Percentiles rank a stretch among this genome's conserved stretches.
Evolutionary conservation across 1,139 yeast species (phyloP).

Genomic region (Groenewaldozyma sp.): DNA sequence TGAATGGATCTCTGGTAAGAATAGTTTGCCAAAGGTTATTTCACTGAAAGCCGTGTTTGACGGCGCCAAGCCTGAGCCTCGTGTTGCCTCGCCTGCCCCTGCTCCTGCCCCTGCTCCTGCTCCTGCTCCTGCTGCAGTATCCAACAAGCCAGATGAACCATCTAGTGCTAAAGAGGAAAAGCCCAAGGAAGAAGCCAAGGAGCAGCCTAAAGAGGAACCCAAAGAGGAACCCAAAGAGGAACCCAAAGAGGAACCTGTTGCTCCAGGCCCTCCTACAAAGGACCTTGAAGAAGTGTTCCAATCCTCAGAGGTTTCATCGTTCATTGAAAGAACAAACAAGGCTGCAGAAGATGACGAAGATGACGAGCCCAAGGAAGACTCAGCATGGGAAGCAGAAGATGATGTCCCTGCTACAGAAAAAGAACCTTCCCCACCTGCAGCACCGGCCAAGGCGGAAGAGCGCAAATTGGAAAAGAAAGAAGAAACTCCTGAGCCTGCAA

Average conservation of each 20-base stretch:
- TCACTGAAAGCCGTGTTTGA: slow-evolving; percentile 71
- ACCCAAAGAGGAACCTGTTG: slow-evolving; percentile 32
- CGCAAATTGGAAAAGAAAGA: neutral
- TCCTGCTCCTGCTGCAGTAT: slow-evolving; percentile 17
- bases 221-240: slow-evolving; percentile 7
- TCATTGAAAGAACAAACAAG: slow-evolving; percentile 43
- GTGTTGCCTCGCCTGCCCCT: slow-evolving; percentile 4
- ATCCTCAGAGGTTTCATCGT: slow-evolving; percentile 39
- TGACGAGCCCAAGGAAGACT: slow-evolving; percentile 1
- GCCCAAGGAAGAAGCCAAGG: slow-evolving; percentile 17
- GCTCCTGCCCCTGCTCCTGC: slow-evolving; percentile 14
- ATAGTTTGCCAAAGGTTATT: slow-evolving; percentile 67
- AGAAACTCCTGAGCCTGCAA: neutral
- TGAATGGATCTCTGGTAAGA: slow-evolving; percentile 74
- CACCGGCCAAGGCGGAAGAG: slow-evolving; percentile 5
- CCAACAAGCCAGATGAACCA: slow-evolving; percentile 3
- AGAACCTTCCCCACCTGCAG: slow-evolving; percentile 8
- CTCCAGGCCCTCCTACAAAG: slow-evolving; percentile 24
- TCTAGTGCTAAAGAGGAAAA: slow-evolving; percentile 6
- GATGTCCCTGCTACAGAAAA: slow-evolving; percentile 8
- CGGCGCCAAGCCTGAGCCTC: slow-evolving; percentile 38
- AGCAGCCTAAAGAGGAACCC: slow-evolving; percentile 7
- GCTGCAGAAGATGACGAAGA: slow-evolving; percentile 38
- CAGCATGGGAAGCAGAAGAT: slow-evolving; percentile 5
- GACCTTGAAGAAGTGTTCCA: slow-evolving; percentile 42